Percentiles rank a stretch among this genome's conserved stretches.
Conservation (phyloP, 371 early-diverging fungal species). For the Mortierella sp. region DNA sequence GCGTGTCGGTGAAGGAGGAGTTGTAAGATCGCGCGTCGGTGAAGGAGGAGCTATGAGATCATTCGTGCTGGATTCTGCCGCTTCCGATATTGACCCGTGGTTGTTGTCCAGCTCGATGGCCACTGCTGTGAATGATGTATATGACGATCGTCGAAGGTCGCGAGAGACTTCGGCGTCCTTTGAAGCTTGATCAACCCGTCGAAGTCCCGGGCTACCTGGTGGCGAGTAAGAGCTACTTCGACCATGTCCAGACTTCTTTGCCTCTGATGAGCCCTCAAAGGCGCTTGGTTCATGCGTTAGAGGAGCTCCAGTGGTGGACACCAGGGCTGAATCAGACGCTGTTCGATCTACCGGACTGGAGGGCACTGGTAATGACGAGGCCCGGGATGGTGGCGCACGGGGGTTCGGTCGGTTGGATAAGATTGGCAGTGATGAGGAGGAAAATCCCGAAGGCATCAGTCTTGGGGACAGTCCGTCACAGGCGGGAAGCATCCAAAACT, state of each 20-base stretch:
- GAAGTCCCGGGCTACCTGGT: neutral
- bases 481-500: conserved; percentile 37
- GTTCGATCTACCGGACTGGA: neutral
- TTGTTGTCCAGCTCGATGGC: conserved; percentile 37
- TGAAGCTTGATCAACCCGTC: conserved; percentile 4
- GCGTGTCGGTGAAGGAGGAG: no score
- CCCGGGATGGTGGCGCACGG: conserved; percentile 3
- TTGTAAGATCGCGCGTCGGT: no score
- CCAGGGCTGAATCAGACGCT: no score
- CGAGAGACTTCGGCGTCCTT: conserved; percentile 19
- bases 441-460: conserved; percentile 1
- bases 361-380: neutral
- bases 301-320: no score
- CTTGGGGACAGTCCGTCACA: conserved; percentile 1
- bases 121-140: conserved; percentile 42
- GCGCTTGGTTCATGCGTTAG: no score
- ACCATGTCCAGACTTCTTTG: neutral
- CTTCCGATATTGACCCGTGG: neutral
- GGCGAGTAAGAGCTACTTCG: conserved; percentile 9
- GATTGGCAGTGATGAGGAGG: conserved; percentile 8
- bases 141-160: conserved; percentile 27
- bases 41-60: neutral
- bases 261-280: neutral
- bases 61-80: neutral
- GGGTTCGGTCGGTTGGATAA: conserved; percentile 1